Conservation (phyloP, 2,329 filamentous ascomycete species). For the Fusarium sp. region DNA sequence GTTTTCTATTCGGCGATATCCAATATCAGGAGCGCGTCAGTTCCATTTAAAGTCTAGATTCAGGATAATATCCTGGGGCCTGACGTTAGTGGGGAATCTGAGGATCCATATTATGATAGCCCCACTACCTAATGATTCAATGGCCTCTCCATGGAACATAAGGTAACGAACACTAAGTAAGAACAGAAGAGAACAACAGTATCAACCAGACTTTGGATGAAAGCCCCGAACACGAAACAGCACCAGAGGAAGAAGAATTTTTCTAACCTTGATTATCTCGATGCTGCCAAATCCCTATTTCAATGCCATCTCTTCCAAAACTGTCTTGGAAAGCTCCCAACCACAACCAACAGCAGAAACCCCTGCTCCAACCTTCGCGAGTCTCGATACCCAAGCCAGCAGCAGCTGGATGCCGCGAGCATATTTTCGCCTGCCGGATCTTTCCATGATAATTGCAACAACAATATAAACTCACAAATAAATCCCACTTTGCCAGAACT, state of each 20-base stretch:
- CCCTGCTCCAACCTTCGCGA: fast-evolving
- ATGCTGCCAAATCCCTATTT: background rate
- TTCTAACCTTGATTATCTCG: background rate
- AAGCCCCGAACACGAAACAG: background rate
- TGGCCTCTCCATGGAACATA: background rate
- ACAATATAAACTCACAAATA: background rate
- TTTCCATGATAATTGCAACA: fast-evolving
- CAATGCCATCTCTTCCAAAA: background rate
- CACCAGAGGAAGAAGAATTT: background rate
- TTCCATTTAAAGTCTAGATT: too few species aligned
- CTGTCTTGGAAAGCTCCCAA: background rate
- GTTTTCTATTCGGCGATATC: too few species aligned
- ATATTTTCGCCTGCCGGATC: fast-evolving
- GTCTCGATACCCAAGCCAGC: background rate
- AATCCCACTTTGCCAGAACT: background rate
- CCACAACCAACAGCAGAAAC: background rate
- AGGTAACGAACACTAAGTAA: fast-evolving
- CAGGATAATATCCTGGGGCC: too few species aligned
- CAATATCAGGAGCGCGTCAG: too few species aligned
- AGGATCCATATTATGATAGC: background rate
- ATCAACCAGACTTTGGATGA: background rate
- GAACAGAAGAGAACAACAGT: background rate
- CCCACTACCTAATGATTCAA: background rate
- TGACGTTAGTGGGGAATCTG: too few species aligned
- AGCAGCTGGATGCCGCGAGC: fast-evolving